Conservation (phyloP, 2,329 filamentous ascomycete species). For the Septoria linicola region DNA sequence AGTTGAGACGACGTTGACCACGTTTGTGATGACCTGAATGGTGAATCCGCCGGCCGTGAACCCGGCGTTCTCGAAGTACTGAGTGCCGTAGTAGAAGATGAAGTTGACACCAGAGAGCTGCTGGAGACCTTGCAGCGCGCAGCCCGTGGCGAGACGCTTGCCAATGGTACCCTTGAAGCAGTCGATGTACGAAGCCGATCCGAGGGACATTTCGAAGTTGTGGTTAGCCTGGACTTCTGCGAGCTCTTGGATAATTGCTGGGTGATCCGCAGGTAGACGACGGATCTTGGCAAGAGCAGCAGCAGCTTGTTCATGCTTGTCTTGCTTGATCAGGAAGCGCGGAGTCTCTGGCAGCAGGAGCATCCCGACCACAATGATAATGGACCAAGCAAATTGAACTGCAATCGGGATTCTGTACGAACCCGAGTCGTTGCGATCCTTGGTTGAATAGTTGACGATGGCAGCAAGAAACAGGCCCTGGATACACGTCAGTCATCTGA, state of each 20-base stretch:
- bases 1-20: constrained; percentile 73
- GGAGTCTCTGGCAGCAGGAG: constrained; percentile 40
- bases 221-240: constrained; percentile 85
- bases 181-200: constrained; percentile 60
- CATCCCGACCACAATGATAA: constrained; percentile 38
- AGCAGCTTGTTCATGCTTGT: constrained; percentile 31
- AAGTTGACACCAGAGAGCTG: constrained; percentile 60
- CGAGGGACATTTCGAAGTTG: constrained; percentile 72
- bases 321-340: constrained; percentile 38
- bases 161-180: constrained; percentile 62
- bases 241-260: constrained; percentile 62
- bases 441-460: constrained; percentile 66
- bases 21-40: constrained; percentile 43
- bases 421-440: constrained; percentile 40
- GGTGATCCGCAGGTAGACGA: constrained; percentile 67
- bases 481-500: constrained; percentile 30
- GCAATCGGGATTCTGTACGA: constrained; percentile 40
- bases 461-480: constrained; percentile 64
- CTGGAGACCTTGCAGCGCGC: constrained; percentile 72
- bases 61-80: constrained; percentile 58
- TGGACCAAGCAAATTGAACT: constrained; percentile 39
- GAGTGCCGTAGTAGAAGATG: constrained; percentile 59
- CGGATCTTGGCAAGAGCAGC: constrained; percentile 58
- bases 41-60: constrained; percentile 26
- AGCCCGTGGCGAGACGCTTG: constrained; percentile 70